A percentile compares a stretch with the other conserved stretches of the same genome.
Evolutionary conservation across 331 rosid species (phyloP).

Genomic region (Cydonia oblonga): DNA sequence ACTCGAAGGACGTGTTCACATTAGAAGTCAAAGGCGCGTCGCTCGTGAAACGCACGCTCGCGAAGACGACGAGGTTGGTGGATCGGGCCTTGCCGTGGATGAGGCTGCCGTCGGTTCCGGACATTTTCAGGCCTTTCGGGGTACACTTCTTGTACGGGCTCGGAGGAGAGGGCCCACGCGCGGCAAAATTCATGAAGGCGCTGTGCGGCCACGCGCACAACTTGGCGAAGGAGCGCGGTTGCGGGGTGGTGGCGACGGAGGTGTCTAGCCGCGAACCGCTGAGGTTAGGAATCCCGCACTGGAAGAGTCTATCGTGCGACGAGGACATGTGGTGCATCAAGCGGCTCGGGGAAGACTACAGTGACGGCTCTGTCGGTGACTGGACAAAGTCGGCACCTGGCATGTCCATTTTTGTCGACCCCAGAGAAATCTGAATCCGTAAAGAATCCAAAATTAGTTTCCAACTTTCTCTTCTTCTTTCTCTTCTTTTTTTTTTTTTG

Average conservation of each 20-base stretch:
- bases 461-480: too few relatives aligned
- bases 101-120: conserved; percentile 63
- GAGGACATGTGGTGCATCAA: conserved; percentile 91
- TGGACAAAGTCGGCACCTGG: conserved; percentile 84
- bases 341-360: conserved; percentile 69
- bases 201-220: conserved; percentile 67
- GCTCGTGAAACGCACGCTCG: conserved; percentile 32
- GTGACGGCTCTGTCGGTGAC: conserved; percentile 86
- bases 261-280: conserved; percentile 63
- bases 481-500: too few relatives aligned
- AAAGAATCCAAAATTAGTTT: conserved; percentile 2
- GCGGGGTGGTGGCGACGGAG: conserved; percentile 71
- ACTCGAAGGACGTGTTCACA: conserved; percentile 63
- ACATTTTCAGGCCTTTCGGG: conserved; percentile 73
- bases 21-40: conserved; percentile 77
- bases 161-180: conserved; percentile 70
- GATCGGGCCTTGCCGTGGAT: conserved; percentile 75
- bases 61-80: conserved; percentile 48
- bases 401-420: conserved; percentile 83
- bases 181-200: conserved; percentile 42
- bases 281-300: conserved; percentile 61
- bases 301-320: conserved; percentile 70
- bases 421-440: conserved; percentile 57
- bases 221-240: conserved; percentile 57
- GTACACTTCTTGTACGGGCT: conserved; percentile 68